Evolutionary conservation across 179 eudicot genomes (phyloP).

Genomic region (Spergularia azorica): DNA sequence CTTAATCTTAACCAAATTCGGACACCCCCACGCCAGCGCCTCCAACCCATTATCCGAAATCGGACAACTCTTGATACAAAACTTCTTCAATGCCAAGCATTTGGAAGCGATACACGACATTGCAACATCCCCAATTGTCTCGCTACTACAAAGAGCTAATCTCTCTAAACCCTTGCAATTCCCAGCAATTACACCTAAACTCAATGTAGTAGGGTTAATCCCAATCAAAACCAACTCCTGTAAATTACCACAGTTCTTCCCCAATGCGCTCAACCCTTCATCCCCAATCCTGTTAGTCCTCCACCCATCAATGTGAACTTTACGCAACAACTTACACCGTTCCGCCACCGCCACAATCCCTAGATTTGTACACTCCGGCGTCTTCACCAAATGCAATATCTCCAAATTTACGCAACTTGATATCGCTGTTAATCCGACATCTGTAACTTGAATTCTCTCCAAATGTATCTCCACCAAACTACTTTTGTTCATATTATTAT

Average conservation of each 20-base stretch:
- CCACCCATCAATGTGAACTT: constrained; percentile 91
- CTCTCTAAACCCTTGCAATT: constrained; percentile 68
- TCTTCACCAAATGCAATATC: constrained; percentile 73
- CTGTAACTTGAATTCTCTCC: constrained; percentile 83
- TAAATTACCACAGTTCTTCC: constrained; percentile 56
- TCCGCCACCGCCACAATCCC: constrained; percentile 66
- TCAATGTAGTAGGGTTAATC: constrained; percentile 56
- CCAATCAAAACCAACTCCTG: constrained; percentile 78
- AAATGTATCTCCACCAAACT: constrained; percentile 69
- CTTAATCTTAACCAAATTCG: constrained; percentile 81
- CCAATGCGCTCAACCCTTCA: constrained; percentile 68
- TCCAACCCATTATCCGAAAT: constrained; percentile 74
- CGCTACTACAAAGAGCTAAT: constrained; percentile 82
- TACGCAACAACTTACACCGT: constrained; percentile 65
- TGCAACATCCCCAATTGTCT: constrained; percentile 76
- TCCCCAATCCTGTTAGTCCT: constrained; percentile 82
- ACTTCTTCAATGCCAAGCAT: constrained; percentile 71
- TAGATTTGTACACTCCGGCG: constrained; percentile 68
- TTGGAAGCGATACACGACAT: constrained; percentile 67
- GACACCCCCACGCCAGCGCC: constrained; percentile 78
- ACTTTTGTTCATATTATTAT: not conserved
- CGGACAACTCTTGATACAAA: constrained; percentile 80
- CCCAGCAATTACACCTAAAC: constrained; percentile 62
- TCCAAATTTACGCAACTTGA: constrained; percentile 52
- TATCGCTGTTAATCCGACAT: constrained; percentile 54